Percentiles rank a stretch among this genome's conserved stretches.
These are phyloP conservation scores for Daucus carota DNA, from an alignment of 129 eudicot genomes.

Conservation along the genomic window DNA sequence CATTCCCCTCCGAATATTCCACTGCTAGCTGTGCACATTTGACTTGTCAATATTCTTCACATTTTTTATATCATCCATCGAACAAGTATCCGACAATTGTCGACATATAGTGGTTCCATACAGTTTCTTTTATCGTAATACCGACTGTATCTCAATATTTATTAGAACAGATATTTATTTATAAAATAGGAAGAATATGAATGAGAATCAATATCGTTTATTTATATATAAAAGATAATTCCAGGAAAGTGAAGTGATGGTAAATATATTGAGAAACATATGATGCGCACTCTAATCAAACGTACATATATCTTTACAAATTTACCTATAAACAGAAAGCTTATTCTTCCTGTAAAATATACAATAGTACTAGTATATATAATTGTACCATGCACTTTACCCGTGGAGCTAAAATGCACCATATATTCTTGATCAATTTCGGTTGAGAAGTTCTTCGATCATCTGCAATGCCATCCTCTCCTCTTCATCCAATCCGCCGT, in stretches of 20 bases:
- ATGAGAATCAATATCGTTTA: background rate
- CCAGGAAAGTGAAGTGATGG: background rate
- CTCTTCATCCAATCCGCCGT: conserved; percentile 44
- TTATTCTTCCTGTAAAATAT: background rate
- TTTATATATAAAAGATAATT: background rate
- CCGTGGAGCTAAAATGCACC: no score
- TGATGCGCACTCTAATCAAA: background rate
- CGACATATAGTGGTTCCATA: background rate
- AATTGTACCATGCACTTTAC: background rate
- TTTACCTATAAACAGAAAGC: background rate
- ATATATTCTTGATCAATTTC: conserved; percentile 9
- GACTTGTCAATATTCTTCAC: background rate
- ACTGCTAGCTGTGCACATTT: background rate
- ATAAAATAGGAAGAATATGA: no score
- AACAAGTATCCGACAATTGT: background rate
- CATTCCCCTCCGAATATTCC: background rate
- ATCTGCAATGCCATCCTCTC: conserved; percentile 85
- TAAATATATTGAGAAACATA: background rate
- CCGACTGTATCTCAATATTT: no score
- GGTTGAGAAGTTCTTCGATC: conserved; percentile 86
- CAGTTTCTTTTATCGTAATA: no score
- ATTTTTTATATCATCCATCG: no score
- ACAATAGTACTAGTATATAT: background rate
- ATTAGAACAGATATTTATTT: no score
- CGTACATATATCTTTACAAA: background rate